These are phyloP conservation scores for Suillus hirtellus DNA, from an alignment of 768 basidiomycete species.

Conservation along the genomic window DNA sequence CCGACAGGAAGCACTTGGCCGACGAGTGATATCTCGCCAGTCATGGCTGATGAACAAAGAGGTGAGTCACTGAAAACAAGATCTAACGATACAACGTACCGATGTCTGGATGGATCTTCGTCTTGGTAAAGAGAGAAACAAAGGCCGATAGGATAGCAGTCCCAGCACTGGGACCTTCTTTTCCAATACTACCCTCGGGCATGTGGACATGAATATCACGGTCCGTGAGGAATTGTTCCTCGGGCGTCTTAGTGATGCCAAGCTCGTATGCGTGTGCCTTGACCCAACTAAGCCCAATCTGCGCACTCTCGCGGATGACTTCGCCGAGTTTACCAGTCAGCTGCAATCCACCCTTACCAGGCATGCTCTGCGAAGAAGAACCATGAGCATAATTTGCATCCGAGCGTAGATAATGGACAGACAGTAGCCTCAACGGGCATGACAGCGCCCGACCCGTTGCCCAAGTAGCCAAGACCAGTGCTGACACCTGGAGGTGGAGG, in stretches of 20 bases:
- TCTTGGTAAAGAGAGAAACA: constrained; percentile 88
- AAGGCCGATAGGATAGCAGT: constrained; percentile 91
- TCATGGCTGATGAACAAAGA: constrained; percentile 69
- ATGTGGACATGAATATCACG: constrained; percentile 94
- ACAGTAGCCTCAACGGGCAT: constrained; percentile 98
- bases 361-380: constrained; percentile 72
- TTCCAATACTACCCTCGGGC: constrained; percentile 91
- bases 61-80: neutral
- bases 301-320: constrained; percentile 94
- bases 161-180: constrained; percentile 96
- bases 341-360: constrained; percentile 90
- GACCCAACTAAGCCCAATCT: constrained; percentile 93
- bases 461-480: constrained; percentile 93
- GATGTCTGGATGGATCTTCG: constrained; percentile 81
- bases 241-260: constrained; percentile 72
- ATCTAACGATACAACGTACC: constrained; percentile 49
- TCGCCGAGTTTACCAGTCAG: constrained; percentile 97
- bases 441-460: constrained; percentile 94
- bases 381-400: neutral
- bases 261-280: constrained; percentile 88
- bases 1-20: constrained; percentile 97
- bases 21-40: constrained; percentile 94
- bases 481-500: constrained; percentile 89
- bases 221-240: constrained; percentile 81
- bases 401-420: constrained; percentile 26